Evolutionary conservation across 2,329 filamentous ascomycete species (phyloP).

Genomic region (Neonectria faginata): DNA sequence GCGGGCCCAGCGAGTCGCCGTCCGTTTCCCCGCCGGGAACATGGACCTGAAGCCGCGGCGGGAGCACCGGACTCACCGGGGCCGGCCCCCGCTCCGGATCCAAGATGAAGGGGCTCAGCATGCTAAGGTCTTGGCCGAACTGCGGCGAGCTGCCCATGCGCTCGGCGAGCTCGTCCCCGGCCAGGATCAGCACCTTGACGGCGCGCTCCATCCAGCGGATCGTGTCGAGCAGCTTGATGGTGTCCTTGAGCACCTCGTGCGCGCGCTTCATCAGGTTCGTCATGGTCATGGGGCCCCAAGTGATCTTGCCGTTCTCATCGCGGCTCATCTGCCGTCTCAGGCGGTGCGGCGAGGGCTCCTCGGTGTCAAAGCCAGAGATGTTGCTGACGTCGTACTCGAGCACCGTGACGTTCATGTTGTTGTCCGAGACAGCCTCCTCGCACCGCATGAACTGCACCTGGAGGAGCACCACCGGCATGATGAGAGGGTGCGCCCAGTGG

Average conservation of each 20-base stretch:
- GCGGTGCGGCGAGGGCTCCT: constrained; percentile 44
- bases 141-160: constrained; percentile 40
- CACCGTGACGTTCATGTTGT: constrained; percentile 55
- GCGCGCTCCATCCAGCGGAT: constrained; percentile 61
- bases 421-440: constrained; percentile 58
- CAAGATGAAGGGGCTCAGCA: constrained; percentile 42
- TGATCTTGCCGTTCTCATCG: constrained; percentile 40
- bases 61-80: constrained; percentile 44
- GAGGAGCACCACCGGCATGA: constrained; percentile 59
- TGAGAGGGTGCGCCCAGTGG: constrained; percentile 60
- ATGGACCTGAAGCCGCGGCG: constrained; percentile 34
- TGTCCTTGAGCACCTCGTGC: constrained; percentile 59
- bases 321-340: constrained; percentile 40
- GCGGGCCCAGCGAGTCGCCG: constrained; percentile 48
- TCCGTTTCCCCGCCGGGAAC: constrained; percentile 34
- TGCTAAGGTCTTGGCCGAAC: constrained; percentile 41
- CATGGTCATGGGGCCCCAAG: constrained; percentile 57
- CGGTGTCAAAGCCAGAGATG: constrained; percentile 55
- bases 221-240: constrained; percentile 59
- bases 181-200: constrained; percentile 56
- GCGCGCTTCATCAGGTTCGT: constrained; percentile 61
- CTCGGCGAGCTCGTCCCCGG: constrained; percentile 57
- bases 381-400: constrained; percentile 58
- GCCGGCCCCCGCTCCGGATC: constrained; percentile 40
- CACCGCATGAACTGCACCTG: constrained; percentile 60